A percentile compares a stretch with the other conserved stretches of the same genome.
Conservation (phyloP, 805 yeast genomes). For the Kluyveromyces aestuarii region DNA sequence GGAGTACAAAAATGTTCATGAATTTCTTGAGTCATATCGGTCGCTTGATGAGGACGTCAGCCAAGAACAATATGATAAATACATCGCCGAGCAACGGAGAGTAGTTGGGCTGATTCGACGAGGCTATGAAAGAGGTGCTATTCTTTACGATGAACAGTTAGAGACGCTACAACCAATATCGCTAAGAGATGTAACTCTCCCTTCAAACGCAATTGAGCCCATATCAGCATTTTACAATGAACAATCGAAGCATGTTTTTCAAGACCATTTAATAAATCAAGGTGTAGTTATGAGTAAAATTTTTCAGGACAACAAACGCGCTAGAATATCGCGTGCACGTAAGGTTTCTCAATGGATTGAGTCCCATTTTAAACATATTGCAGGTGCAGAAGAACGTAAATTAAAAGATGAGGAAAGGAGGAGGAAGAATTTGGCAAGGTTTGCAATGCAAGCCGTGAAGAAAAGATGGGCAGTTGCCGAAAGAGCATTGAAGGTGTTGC, state of each 20-base stretch:
- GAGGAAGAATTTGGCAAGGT: slow-evolving; percentile 61
- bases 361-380: slow-evolving; percentile 72
- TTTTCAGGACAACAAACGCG: slow-evolving; percentile 54
- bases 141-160: slow-evolving; percentile 35
- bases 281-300: slow-evolving; percentile 63
- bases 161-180: slow-evolving; percentile 34
- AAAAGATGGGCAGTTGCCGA: slow-evolving; percentile 88
- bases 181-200: slow-evolving; percentile 33
- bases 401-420: slow-evolving; percentile 67
- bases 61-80: slow-evolving; percentile 49
- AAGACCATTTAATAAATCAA: slow-evolving; percentile 70
- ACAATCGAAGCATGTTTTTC: slow-evolving; percentile 40
- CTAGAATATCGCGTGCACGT: slow-evolving; percentile 57
- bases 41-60: slow-evolving; percentile 54
- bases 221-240: slow-evolving; percentile 30
- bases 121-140: slow-evolving; percentile 37
- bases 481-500: slow-evolving; percentile 65
- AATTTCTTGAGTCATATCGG: slow-evolving; percentile 45
- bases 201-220: slow-evolving; percentile 39
- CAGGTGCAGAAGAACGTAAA: slow-evolving; percentile 82
- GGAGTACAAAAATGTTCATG: slow-evolving; percentile 31
- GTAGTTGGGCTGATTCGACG: slow-evolving; percentile 36
- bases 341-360: slow-evolving; percentile 78
- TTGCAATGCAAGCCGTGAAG: slow-evolving; percentile 75
- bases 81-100: slow-evolving; percentile 43